Percentiles rank a stretch among this genome's conserved stretches.
Conservation (phyloP, 495 filamentous ascomycete species). For the Trichoderma gamsii region DNA sequence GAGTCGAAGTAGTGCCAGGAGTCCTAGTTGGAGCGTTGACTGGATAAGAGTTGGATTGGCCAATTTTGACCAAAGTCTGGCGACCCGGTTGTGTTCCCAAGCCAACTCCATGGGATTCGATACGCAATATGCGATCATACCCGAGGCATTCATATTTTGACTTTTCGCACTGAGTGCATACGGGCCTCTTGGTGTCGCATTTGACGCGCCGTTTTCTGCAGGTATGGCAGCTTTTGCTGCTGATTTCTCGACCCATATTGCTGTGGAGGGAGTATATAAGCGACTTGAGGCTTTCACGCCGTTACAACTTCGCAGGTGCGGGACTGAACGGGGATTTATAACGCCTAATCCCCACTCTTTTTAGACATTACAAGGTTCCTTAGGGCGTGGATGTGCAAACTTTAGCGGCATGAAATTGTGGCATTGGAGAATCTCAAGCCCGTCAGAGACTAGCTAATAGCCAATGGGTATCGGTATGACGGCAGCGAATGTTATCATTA, state of each 20-base stretch:
- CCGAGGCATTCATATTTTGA: neutral
- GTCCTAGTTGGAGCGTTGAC: neutral
- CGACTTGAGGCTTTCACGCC: too few relatives aligned
- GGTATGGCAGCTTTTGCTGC: constrained; percentile 30
- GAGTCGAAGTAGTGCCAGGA: neutral
- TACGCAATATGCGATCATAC: constrained; percentile 5
- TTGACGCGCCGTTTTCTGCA: constrained; percentile 44
- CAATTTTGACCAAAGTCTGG: constrained; percentile 15
- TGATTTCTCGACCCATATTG: constrained; percentile 8
- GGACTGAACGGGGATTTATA: too few relatives aligned
- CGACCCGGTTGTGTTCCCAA: neutral
- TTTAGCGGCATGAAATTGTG: too few relatives aligned
- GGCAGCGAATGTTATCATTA: too few relatives aligned
- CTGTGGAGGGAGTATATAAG: neutral
- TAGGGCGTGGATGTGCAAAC: too few relatives aligned
- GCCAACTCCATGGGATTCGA: constrained; percentile 13
- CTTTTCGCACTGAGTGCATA: neutral
- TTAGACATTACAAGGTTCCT: too few relatives aligned
- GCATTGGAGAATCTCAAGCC: too few relatives aligned
- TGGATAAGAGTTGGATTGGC: constrained; percentile 11
- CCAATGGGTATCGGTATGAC: too few relatives aligned
- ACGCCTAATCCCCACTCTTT: too few relatives aligned
- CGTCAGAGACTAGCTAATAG: too few relatives aligned
- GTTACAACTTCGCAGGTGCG: too few relatives aligned
- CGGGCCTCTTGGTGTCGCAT: constrained; percentile 34